Base-by-base conservation (phyloP, 2,329 filamentous ascomycete species). In the Penicillium janthinellum region DNA sequence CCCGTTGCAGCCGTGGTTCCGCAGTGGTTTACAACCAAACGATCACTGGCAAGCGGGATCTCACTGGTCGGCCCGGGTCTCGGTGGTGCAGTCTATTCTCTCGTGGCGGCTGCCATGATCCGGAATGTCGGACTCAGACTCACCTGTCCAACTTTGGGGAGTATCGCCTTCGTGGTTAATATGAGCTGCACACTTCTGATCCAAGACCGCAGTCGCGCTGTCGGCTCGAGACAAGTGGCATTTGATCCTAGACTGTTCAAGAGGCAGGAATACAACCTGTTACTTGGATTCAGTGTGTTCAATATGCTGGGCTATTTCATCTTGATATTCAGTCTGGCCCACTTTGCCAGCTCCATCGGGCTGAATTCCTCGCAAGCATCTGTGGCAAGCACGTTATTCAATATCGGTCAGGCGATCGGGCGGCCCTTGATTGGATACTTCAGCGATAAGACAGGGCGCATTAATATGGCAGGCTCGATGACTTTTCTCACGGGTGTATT, bases 241-340 rank as follows among this genome's bases (percentile, higher is more conserved):
- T 53, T 42, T 5, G 14, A 53, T 42, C 12, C 38, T 5, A 42
- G 12, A 14, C 28, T 15, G 8, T 54, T 37, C 35, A 45, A 15
- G 48, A 56, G 12, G 20, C 48, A 12, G 48, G 58, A 35, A 44
- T 62, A 34, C 34, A 42, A 55, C 12, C 57, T 66, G n/a, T 20
- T 64, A 20, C 54, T 59, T 15, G 14, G 64, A 0, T 83, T 79
- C 77, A 76, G 72, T 2, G 80, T 83, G 56, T 69, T 77, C 22
- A 79, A 79, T 76, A 64, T 76, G 77, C 74, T 89, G 3, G 87
- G 84, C 2, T 89, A 88, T 61, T 81, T 88, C 10, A 82, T 84
- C 0, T 70, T 89, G 1, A 78, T 88, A 2, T 89, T 86, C 74
- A 84, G 81, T 1, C 72, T 89, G n/a, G 82, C 87, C 0, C 84